A percentile compares a stretch with the other conserved stretches of the same genome.
Conservation (phyloP, 441 rosid genomes). For the Sinapis alba region DNA sequence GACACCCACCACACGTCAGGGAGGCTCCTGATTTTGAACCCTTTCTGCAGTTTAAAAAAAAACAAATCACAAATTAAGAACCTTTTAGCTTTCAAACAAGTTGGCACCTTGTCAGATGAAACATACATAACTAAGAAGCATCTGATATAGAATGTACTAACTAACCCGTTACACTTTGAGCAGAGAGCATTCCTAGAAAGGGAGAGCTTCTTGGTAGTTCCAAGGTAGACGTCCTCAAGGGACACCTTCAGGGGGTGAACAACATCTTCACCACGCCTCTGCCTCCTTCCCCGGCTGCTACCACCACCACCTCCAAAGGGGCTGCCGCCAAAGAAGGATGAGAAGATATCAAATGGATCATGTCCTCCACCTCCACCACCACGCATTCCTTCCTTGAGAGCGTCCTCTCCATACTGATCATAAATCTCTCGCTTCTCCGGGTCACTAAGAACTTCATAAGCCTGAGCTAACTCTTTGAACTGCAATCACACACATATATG, state of each 20-base stretch:
- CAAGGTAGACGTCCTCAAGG: neutral
- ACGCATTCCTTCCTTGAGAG: constrained; percentile 87
- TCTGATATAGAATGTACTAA: neutral
- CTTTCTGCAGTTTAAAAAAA: neutral
- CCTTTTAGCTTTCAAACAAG: too few relatives aligned
- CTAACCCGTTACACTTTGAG: too few relatives aligned
- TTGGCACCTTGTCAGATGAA: too few relatives aligned
- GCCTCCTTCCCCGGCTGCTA: neutral
- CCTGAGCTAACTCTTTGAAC: constrained; percentile 95
- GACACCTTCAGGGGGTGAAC: neutral
- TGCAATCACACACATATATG: constrained; percentile 32
- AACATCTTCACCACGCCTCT: neutral
- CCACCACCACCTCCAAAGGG: constrained; percentile 32
- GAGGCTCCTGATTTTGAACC: too few relatives aligned
- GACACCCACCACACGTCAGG: too few relatives aligned
- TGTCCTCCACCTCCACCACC: constrained; percentile 62
- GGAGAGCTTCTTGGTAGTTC: too few relatives aligned
- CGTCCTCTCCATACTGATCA: constrained; percentile 96
- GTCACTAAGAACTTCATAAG: constrained; percentile 89
- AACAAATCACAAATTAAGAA: too few relatives aligned
- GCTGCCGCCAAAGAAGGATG: constrained; percentile 67
- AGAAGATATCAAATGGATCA: constrained; percentile 82
- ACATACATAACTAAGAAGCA: too few relatives aligned
- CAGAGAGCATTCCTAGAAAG: too few relatives aligned
- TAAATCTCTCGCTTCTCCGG: constrained; percentile 92